These are phyloP conservation scores for Agaricus sinodeliciosus DNA, from an alignment of 768 basidiomycete genomes.

Conservation along the genomic window DNA sequence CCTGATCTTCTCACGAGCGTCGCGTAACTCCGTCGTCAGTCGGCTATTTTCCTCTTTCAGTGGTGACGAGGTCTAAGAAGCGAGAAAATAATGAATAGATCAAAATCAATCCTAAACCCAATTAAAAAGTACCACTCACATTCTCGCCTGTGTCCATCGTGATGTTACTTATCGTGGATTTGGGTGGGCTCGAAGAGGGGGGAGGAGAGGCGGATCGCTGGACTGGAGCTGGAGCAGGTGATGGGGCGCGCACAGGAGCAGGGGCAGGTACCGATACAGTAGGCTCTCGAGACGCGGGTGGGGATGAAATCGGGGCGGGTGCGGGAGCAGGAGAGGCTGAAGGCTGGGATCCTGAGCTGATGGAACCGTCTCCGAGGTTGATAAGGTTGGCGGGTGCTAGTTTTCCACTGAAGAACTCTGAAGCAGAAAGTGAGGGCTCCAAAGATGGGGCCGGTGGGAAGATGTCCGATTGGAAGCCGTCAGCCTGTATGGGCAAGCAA, in stretches of 20 bases:
- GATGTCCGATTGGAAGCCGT: slow-evolving; percentile 96
- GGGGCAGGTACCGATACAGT: slow-evolving; percentile 18
- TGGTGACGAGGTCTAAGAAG: slow-evolving; percentile 11
- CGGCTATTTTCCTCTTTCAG: slow-evolving; percentile 54
- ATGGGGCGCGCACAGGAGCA: slow-evolving; percentile 13
- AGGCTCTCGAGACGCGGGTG: slow-evolving; percentile 19
- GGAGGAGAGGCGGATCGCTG: slow-evolving; percentile 5
- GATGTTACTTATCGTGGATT: not conserved
- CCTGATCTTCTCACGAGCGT: slow-evolving; percentile 76
- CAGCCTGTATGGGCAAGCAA: slow-evolving; percentile 46
- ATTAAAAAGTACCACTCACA: not conserved
- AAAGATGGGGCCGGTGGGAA: slow-evolving; percentile 86
- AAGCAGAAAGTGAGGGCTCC: slow-evolving; percentile 73
- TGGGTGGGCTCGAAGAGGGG: not conserved
- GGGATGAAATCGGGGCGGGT: slow-evolving; percentile 24
- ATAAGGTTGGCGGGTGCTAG: slow-evolving; percentile 71
- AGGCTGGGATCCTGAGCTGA: slow-evolving; percentile 23
- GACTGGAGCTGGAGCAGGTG: slow-evolving; percentile 3
- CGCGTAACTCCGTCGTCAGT: slow-evolving; percentile 62
- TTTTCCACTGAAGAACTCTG: slow-evolving; percentile 88
- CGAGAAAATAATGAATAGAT: not conserved
- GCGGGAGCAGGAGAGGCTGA: slow-evolving; percentile 30
- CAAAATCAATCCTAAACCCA: not conserved
- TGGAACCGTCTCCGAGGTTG: slow-evolving; percentile 64
- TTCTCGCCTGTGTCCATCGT: slow-evolving; percentile 6